phyloP scores from a whole-genome alignment of 345 rosid genomes.

The Laguncularia racemosa region DNA sequence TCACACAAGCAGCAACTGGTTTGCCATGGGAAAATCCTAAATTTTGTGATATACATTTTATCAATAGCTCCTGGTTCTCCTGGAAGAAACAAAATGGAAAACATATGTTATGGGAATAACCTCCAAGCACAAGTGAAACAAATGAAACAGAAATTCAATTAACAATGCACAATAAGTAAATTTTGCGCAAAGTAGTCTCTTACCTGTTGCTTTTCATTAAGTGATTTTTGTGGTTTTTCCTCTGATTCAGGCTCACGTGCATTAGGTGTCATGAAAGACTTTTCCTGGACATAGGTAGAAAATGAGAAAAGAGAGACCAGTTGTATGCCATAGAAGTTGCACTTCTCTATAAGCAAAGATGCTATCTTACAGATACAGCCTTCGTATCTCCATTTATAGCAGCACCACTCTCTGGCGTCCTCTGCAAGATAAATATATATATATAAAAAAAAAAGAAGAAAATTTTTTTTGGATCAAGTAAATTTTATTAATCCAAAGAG shows the following conservation, averaged over 20 bases:
- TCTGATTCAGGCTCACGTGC: constrained; percentile 91
- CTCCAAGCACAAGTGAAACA: too few relatives aligned
- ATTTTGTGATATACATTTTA: constrained; percentile 86
- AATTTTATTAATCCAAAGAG: too few relatives aligned
- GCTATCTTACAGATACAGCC: constrained; percentile 45
- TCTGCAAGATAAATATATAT: too few relatives aligned
- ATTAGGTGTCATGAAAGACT: constrained; percentile 39
- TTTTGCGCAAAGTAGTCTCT: constrained; percentile 1
- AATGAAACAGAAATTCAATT: too few relatives aligned
- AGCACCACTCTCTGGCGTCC: constrained; percentile 82
- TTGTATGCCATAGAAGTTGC: background rate
- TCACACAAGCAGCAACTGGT: constrained; percentile 93
- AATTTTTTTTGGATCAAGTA: too few relatives aligned
- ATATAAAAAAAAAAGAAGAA: too few relatives aligned
- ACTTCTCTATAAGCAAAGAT: constrained; percentile 3
- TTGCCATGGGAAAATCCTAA: constrained; percentile 84
- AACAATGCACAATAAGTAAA: too few relatives aligned
- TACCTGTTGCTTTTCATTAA: constrained; percentile 98
- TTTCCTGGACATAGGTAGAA: constrained; percentile 41
- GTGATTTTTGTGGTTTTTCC: constrained; percentile 92
- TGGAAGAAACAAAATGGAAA: constrained; percentile 21
- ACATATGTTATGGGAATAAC: constrained; percentile 1
- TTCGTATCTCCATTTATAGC: constrained; percentile 62
- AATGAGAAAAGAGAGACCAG: background rate
- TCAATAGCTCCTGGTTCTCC: constrained; percentile 88